Evolutionary conservation across 495 filamentous ascomycete genomes (phyloP), one percentile per base, ranked within the genome.

Genomic region (Cercophora newfieldiana): DNA sequence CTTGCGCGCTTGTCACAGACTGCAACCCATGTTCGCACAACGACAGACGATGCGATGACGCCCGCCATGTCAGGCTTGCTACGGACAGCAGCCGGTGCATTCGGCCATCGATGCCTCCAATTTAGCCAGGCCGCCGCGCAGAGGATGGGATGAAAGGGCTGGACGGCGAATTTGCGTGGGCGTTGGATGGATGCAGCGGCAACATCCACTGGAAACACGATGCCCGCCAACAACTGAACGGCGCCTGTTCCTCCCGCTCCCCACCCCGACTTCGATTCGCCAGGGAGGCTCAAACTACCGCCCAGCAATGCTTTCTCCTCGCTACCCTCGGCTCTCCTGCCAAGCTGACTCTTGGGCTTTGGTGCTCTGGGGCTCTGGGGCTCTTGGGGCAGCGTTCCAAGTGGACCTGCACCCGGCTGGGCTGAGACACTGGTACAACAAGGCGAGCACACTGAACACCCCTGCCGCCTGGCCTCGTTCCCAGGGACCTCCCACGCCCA

Each of bases 1-100:
- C 56, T 30, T 24, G 54, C 31, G 25, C 37, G 19, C 24, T 29
- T 61, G 67, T 71, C 62, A 61, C 67, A 71, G 59, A 49, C 3
- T 44, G 12, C 37, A 2, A 14, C 37, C 37, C 37, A 33, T 44
- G 37, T 44, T 44, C 37, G 37, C 10, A 58, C 29, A 44, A 16
- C 37, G 37, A 44, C 37, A 6, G 37, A 14, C 37, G 37, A 44
- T 37, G n/a, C 33, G 25, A 30, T 31, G 56, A 30, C 50, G 50
- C 18, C n/a, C 57, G 26, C 37, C 16, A 49, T n/a, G n/a, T n/a
- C n/a, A n/a, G n/a, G n/a, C n/a, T n/a, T n/a, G n/a, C n/a, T n/a
- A n/a, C n/a, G n/a, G n/a, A n/a, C n/a, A n/a, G n/a, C n/a, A n/a
- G n/a, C n/a, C n/a, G n/a, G n/a, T n/a, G n/a, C n/a, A n/a, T n/a